Base-by-base conservation (phyloP, 1,284 basidiomycete genomes). In the Peniophora sp. region DNA sequence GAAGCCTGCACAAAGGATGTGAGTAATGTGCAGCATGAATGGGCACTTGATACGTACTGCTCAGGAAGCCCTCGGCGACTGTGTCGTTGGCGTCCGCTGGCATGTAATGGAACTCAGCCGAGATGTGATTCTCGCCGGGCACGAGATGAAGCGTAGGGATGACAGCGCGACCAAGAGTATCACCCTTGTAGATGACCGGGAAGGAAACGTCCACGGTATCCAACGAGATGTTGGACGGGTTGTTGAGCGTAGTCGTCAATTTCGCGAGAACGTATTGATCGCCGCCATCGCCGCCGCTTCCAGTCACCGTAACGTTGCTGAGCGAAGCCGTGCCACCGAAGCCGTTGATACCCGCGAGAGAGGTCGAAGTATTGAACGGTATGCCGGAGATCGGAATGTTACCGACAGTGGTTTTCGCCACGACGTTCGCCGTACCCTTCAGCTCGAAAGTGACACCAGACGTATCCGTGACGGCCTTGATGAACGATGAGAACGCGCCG, bases 201-300 rank as follows among this genome's bases (percentile, higher is more conserved):
- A 90, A 70, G 10, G 77, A 68, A 19, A 84, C 70, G 51, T 77
- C 71, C 51, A 74, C 71, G 9, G 85, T 88, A 52, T 73, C 64
- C 34, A 90, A 68, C 2, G 83, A 81, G 38, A 89, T 65, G 59
- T 87, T 83, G 6, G 84, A 85, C 8, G 83, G 85, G 57, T 87
- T 88, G 39, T 79, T 60, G 47, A 87, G 67, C 25, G 64, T 69
- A 11, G 79, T 74, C 0, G 69, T 78, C 24, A 85, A 63, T 2
- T 79, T 81, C 2, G 78, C 59, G 22, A 72, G 61, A 47, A 85
- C 72, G 58, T 70, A 86, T 61, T 83, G 67, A 55, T 69, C 69
- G 11, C 79, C 80, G 22, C 74, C 75, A 47, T 65, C 63, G 43
- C 81, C 80, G 35, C 83, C 81, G 55, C 82, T 83, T 24, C 82